Conservation (phyloP, 2,329 filamentous ascomycete species). For the Dryadomyces quercivorus region DNA sequence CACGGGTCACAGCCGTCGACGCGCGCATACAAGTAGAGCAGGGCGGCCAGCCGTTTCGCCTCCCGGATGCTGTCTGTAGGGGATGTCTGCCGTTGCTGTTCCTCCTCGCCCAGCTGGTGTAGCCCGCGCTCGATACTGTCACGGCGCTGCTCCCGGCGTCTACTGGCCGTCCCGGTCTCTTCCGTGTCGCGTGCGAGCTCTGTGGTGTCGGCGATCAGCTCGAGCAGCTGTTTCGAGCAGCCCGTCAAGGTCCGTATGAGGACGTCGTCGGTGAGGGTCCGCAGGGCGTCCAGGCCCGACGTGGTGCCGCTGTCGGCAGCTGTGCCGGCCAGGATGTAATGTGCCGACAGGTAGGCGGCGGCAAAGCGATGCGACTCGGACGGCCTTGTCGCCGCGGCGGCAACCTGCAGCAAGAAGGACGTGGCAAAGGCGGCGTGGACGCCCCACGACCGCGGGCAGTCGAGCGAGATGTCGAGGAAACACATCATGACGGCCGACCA, state of each 20-base stretch:
- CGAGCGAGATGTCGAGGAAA: slow-evolving; percentile 5
- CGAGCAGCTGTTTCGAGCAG: not conserved
- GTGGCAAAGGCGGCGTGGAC: slow-evolving; percentile 1
- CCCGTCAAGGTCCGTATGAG: not conserved
- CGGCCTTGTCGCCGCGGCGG: not conserved
- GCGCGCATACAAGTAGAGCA: slow-evolving; percentile 18
- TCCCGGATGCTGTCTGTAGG: slow-evolving; percentile 10
- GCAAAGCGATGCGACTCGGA: slow-evolving; percentile 13
- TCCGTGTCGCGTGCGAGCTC: slow-evolving; percentile 2
- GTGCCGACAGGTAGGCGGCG: slow-evolving; percentile 14
- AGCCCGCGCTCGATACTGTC: slow-evolving; percentile 6
- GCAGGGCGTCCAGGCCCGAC: not conserved
- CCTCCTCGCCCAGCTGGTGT: slow-evolving; percentile 5
- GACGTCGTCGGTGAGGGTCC: not conserved
- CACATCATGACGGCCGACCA: slow-evolving; percentile 5
- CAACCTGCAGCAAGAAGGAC: not conserved
- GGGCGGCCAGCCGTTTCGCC: slow-evolving; percentile 16
- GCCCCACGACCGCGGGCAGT: slow-evolving; percentile 1
- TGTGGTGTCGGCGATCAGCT: slow-evolving; percentile 6
- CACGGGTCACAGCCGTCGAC: slow-evolving; percentile 15
- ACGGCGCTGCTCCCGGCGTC: not conserved
- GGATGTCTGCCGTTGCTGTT: not conserved
- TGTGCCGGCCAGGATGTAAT: slow-evolving; percentile 11
- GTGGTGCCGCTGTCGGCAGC: not conserved
- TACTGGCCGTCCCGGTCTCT: not conserved